Percentiles rank a stretch among this genome's conserved stretches.
Evolutionary conservation across 805 yeast species (phyloP).

Genomic region (Alloascoidea hylecoeti): DNA sequence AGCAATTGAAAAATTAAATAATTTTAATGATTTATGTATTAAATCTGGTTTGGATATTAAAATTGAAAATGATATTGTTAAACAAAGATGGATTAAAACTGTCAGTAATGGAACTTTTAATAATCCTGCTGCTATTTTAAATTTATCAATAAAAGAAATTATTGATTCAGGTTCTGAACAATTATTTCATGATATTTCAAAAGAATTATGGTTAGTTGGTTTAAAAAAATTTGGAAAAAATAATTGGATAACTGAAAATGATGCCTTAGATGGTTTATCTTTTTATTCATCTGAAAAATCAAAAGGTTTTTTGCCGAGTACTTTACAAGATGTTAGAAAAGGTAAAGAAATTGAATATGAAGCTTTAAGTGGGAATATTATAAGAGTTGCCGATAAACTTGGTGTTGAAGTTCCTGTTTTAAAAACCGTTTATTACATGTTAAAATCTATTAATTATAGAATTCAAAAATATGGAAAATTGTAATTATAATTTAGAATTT

Average conservation of each 20-base stretch:
- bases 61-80: slow-evolving; percentile 4
- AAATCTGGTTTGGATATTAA: slow-evolving; percentile 3
- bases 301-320: slow-evolving; percentile 7
- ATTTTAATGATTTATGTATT: slow-evolving; percentile 2
- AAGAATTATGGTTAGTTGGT: slow-evolving; percentile 6
- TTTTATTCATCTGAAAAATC: slow-evolving; percentile 1
- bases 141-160: slow-evolving; percentile 5
- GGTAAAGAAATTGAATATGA: slow-evolving; percentile 7
- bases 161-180: slow-evolving; percentile 4
- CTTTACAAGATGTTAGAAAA: slow-evolving; percentile 8
- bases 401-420: slow-evolving; percentile 6
- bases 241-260: slow-evolving; percentile 4
- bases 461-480: background rate
- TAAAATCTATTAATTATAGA: slow-evolving; percentile 5
- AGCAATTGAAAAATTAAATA: slow-evolving; percentile 1
- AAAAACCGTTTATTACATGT: slow-evolving; percentile 4
- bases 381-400: slow-evolving; percentile 5
- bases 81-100: slow-evolving; percentile 6
- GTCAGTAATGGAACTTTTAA: slow-evolving; percentile 8
- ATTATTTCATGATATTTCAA: slow-evolving; percentile 1
- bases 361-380: slow-evolving; percentile 6
- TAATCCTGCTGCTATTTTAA: slow-evolving; percentile 5
- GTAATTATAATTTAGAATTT: too few species aligned
- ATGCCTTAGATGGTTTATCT: slow-evolving; percentile 3
- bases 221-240: slow-evolving; percentile 4